Evolutionary conservation across 176 grass and related monocot species (phyloP), one percentile per base, ranked within the genome.

Genomic region (Olyra latifolia): DNA sequence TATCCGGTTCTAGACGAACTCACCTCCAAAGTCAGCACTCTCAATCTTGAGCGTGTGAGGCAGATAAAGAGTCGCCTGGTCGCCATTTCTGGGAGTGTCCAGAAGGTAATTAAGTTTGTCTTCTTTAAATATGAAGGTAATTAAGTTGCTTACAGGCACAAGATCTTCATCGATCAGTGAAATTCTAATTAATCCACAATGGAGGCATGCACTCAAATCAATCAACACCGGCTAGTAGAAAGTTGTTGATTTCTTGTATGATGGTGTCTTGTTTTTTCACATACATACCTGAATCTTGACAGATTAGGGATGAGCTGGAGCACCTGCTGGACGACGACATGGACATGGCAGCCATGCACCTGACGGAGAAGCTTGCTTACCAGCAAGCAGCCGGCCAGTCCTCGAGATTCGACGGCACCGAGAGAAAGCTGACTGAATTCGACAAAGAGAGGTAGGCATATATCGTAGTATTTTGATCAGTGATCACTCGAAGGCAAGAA

Each of bases 241-340:
- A 24, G 59, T 9, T 6, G 16, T 49, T 15, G 29, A 35, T n/a
- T 19, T 42, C 4, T 49, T 49, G 32, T 15, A 10, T 23, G 12
- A n/a, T 19, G 0, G n/a, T 47, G 23, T 3, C 1, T 62, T 55
- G 19, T 11, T 6, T 23, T 23, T 52, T 25, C n/a, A n/a, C n/a
- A n/a, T n/a, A n/a, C n/a, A n/a, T n/a, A n/a, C n/a, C n/a, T n/a
- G n/a, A n/a, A n/a, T n/a, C n/a, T 53, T 45, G 56, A 58, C 86
- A 95, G 93, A 84, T 88, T 11, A 95, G 89, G 68, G 89, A 95
- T 71, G 93, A 95, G 63, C 84, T 95, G 0, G 93, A 95, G 42
- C 89, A 92, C 60, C 69, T 95, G 62, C 84, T 95, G 3, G 93
- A 92, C 22, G 89, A 95, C 47, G 93, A 83, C 35, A 72, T 84